phyloP scores from a whole-genome alignment of 257 asterid genomes.

The Nicotiana knightiana region DNA sequence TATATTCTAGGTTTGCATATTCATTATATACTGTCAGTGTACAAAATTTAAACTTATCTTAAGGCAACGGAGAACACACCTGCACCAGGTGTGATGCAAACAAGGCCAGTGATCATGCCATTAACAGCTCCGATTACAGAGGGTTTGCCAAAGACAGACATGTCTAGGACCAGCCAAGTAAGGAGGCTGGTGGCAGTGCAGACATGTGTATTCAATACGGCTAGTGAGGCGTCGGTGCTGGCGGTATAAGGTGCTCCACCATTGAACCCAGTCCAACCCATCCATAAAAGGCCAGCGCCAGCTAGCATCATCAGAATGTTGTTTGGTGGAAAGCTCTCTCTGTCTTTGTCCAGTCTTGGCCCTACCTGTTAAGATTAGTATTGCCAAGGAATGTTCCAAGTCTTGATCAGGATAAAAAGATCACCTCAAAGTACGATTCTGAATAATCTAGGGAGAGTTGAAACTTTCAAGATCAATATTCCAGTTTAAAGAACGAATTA shows the following conservation, averaged over 20 bases:
- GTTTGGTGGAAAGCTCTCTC: conserved; percentile 38
- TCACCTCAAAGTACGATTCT: not conserved
- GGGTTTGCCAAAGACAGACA: conserved; percentile 35
- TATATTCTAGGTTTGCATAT: not conserved
- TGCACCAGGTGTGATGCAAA: conserved; percentile 55
- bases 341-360: conserved; percentile 38
- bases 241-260: conserved; percentile 62
- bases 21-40: not conserved
- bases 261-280: conserved; percentile 67
- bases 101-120: conserved; percentile 53
- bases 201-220: conserved; percentile 52
- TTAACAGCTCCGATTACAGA: conserved; percentile 43
- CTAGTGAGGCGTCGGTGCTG: conserved; percentile 30
- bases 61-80: conserved; percentile 15
- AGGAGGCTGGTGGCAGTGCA: conserved; percentile 52
- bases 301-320: conserved; percentile 40
- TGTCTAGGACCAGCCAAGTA: conserved; percentile 47
- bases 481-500: not conserved
- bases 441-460: not conserved
- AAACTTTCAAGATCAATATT: not conserved
- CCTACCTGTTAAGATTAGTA: conserved; percentile 35
- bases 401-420: not conserved
- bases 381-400: not conserved
- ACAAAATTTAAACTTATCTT: not conserved
- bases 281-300: conserved; percentile 58